Base-by-base conservation (phyloP, 768 basidiomycete species). In the Termitomyces sp. region DNA sequence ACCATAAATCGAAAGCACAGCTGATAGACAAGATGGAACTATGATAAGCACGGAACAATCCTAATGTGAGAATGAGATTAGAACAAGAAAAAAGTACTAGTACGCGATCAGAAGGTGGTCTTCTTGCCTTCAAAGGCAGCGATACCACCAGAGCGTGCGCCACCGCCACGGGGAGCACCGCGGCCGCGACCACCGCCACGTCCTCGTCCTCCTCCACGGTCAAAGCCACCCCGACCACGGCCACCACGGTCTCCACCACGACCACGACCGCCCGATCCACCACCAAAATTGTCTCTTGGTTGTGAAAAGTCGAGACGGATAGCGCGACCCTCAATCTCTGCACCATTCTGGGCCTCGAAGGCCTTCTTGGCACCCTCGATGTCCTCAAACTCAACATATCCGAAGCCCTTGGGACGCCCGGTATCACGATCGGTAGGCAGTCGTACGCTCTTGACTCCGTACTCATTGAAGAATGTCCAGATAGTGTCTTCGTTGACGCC, bases 351-450 rank as follows among this genome's bases (percentile, higher is more conserved):
- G 4, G 80, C 83, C 63, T 80, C 84, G 58, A 85, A 82, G 3
- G 96, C 96, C 67, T 85, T 86, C 73, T 86, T 87, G 11, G 97
- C 91, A 53, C 80, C 74, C 27, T 86, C 89, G 39, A 92, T 66
- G 63, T 88, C 86, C 62, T 86, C 83, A 72, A 95, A 97, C 72
- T 98, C 94, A 67, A 99, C 90, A 72, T 98, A 98, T 21, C 86
- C 97, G 72, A 96, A 98, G 65, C 97, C 97, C 72, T 98, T 98
- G 45, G 91, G 86, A 59, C 78, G 81, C 28, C 94, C 94, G 7
- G 89, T 81, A 49, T 99, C 97, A 62, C 91, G 80, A 71, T 98
- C 94, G 39, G 94, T 97, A 30, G 94, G 94, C 49, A 99, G 75
- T 55, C 94, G 84, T 40, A 98, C 91, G 66, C 77, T 87, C 76